Evolutionary conservation across 805 yeast genomes (phyloP).

Genomic region (Schwanniomyces occidentalis): DNA sequence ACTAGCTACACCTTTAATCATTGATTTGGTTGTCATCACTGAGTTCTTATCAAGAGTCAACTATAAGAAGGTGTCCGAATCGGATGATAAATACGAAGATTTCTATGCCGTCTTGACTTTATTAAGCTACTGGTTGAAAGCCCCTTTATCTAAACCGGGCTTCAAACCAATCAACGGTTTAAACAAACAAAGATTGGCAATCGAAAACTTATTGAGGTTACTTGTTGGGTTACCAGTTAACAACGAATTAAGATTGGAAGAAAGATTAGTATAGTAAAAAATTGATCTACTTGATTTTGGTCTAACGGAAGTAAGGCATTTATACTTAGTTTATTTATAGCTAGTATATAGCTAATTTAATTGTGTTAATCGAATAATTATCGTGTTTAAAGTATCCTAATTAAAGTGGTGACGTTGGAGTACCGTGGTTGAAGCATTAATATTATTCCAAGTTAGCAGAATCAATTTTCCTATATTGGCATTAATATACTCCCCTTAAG

Average conservation of each 20-base stretch:
- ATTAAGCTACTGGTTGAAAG: constrained; percentile 93
- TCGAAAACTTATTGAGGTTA: constrained; percentile 87
- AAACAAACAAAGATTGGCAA: constrained; percentile 90
- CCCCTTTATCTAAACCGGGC: constrained; percentile 91
- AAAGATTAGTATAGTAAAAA: constrained; percentile 68
- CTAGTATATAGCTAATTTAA: no score
- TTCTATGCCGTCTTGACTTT: constrained; percentile 86
- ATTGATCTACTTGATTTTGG: no score
- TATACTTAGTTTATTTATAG: no score
- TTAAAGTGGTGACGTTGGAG: no score
- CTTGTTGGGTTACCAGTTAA: constrained; percentile 87
- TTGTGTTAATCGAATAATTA: no score
- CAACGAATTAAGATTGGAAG: constrained; percentile 93
- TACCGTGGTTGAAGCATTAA: no score
- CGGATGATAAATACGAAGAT: constrained; percentile 51
- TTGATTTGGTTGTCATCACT: constrained; percentile 85
- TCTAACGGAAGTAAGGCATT: no score
- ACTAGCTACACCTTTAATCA: constrained; percentile 91
- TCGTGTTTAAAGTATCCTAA: no score
- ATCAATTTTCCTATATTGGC: no score
- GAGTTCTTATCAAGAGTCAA: constrained; percentile 87
- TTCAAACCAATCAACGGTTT: constrained; percentile 88
- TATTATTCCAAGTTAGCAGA: no score
- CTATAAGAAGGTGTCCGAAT: constrained; percentile 59
- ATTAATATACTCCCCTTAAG: no score